Evolutionary conservation across 495 filamentous ascomycete genomes (phyloP).

Genomic region (Penicillium steckii): DNA sequence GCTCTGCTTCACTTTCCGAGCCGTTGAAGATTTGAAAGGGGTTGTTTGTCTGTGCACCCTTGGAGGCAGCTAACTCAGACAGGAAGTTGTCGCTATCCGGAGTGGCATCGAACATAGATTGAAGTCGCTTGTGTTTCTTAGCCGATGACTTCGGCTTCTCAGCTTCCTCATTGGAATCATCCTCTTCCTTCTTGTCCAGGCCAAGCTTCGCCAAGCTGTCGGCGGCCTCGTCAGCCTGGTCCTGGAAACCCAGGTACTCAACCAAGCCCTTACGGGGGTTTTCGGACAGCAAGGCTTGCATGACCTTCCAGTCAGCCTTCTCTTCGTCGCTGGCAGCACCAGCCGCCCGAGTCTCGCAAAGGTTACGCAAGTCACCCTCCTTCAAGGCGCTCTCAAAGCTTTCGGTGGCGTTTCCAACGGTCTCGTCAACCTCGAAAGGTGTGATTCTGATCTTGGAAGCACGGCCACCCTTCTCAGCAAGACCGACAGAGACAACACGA

Average conservation of each 20-base stretch:
- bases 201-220: conserved; percentile 48
- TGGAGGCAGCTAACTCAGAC: conserved; percentile 69
- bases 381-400: conserved; percentile 82
- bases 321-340: conserved; percentile 80
- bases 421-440: conserved; percentile 82
- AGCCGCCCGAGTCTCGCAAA: conserved; percentile 77
- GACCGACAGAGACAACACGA: conserved; percentile 78
- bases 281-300: conserved; percentile 80
- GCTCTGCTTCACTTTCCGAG: conserved; percentile 76
- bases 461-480: conserved; percentile 57
- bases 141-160: conserved; percentile 47
- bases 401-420: conserved; percentile 78
- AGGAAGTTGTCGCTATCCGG: conserved; percentile 80
- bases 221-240: conserved; percentile 50
- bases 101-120: conserved; percentile 79
- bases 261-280: conserved; percentile 78
- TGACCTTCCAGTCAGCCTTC: conserved; percentile 92
- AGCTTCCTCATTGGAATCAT: conserved; percentile 49
- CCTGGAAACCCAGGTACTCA: conserved; percentile 83
- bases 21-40: conserved; percentile 85
- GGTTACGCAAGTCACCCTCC: conserved; percentile 69
- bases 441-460: conserved; percentile 81
- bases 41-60: conserved; percentile 78
- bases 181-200: conserved; percentile 35
- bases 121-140: conserved; percentile 62